Percentiles rank a stretch among this genome's conserved stretches.
Evolutionary conservation across 306 rosid species (phyloP).

Genomic region (Pueraria montana): DNA sequence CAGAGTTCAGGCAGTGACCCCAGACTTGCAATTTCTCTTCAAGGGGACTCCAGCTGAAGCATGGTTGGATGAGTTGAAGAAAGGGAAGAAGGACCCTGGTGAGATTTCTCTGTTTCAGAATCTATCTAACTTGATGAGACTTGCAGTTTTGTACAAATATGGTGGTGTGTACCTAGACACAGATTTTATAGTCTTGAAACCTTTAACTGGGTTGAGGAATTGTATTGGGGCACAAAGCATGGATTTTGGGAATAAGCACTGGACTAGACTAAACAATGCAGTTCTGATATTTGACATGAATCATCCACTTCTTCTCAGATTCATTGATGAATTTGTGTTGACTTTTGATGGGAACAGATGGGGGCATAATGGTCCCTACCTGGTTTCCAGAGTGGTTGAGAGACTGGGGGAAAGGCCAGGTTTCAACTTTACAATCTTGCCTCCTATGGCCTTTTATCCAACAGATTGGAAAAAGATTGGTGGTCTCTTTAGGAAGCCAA

Average conservation of each 20-base stretch:
- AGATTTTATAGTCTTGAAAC: conserved; percentile 70
- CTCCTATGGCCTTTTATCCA: conserved; percentile 74
- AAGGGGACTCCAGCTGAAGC: conserved; percentile 63
- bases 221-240: conserved; percentile 79
- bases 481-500: conserved; percentile 62
- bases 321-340: conserved; percentile 72
- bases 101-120: conserved; percentile 81
- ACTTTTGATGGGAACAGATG: conserved; percentile 84
- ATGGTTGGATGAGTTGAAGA: conserved; percentile 66
- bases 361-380: conserved; percentile 93
- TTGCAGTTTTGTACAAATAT: conserved; percentile 71
- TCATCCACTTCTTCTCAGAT: conserved; percentile 78
- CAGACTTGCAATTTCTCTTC: conserved; percentile 69
- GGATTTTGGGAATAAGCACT: conserved; percentile 52
- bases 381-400: conserved; percentile 80
- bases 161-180: conserved; percentile 85
- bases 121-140: conserved; percentile 77
- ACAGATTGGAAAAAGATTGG: conserved; percentile 67
- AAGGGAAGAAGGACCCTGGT: conserved; percentile 85
- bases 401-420: conserved; percentile 49
- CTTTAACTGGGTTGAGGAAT: conserved; percentile 68
- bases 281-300: conserved; percentile 77
- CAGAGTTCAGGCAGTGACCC: conserved; percentile 69
- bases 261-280: conserved; percentile 89
- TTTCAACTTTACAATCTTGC: conserved; percentile 59